Evolutionary conservation across 805 yeast genomes (phyloP), one percentile per base, ranked within the genome.

Genomic region (Lipomyces spencermartinsiae): DNA sequence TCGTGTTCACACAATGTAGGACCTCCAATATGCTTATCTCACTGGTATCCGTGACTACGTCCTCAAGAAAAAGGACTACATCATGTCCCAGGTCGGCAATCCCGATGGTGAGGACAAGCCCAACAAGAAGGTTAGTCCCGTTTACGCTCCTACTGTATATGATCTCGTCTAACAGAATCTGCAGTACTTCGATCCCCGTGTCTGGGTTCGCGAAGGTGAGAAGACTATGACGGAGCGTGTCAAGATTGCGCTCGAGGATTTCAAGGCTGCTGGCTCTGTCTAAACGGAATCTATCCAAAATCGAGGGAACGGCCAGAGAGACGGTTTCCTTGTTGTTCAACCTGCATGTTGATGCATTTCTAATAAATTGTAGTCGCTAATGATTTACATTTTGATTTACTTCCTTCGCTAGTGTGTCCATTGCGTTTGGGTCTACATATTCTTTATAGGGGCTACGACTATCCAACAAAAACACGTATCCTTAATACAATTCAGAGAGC

Each of bases 201-300:
- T 93, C 83, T 95, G 99, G 99, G 98, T 95, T 75, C 93, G 98
- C 88, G 98, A 94, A 86, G 98, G 99, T 87, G 99, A 95, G 88
- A 93, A 93, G 93, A 93, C 98, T 80, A 94, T 95, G 98, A 75
- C 88, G 75, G 83, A 82, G 75, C 92, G 98, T 89, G 86, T 95
- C 78, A 75, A 90, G 71, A 89, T 88, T 81, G 96, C 97, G 78
- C 86, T 95, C 81, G 85, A 82, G 62, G 84, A 91, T 80, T 95
- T 95, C 97, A 93, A 78, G 78, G 59, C 71, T 19, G 72, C 72
- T 37, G 70, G 70, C 54, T 54, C 70, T 10, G 58, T 68, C 53
- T 68, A 68, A 53, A 53, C 22, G 56, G 56, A 53, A 31, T 19
- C 59, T 7, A 31, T 57, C 43, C n/a, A 43, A 43, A 16, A 4